Evolutionary conservation across 2,329 filamentous ascomycete genomes (phyloP).

Genomic region (Arthrobotrys musiformis): DNA sequence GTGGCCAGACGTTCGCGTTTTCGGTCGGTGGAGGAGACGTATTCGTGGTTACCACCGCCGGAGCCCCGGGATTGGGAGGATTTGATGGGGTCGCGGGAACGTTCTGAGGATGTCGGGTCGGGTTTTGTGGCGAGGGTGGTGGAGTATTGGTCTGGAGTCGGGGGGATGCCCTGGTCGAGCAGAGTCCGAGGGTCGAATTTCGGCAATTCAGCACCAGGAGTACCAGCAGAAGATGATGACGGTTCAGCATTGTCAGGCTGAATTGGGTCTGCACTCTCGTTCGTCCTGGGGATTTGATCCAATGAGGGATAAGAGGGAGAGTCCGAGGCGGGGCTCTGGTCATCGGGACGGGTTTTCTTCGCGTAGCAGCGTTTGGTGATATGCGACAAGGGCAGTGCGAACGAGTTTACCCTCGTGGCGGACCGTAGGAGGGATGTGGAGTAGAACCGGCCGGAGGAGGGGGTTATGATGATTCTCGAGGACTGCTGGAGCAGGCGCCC

Average conservation of each 20-base stretch:
- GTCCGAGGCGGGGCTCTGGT: neutral
- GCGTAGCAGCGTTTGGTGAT: slow-evolving; percentile 26
- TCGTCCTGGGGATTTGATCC: slow-evolving; percentile 18
- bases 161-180: slow-evolving; percentile 53
- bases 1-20: slow-evolving; percentile 80
- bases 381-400: slow-evolving; percentile 11
- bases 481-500: slow-evolving; percentile 43
- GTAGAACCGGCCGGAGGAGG: slow-evolving; percentile 27
- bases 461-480: neutral
- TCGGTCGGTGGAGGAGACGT: slow-evolving; percentile 89
- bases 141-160: slow-evolving; percentile 52
- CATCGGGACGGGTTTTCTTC: neutral
- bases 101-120: slow-evolving; percentile 45
- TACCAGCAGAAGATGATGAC: too few relatives aligned
- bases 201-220: slow-evolving; percentile 25
- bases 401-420: neutral
- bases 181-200: slow-evolving; percentile 52
- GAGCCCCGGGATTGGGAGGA: slow-evolving; percentile 29
- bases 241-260: neutral
- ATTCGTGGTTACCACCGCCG: slow-evolving; percentile 63
- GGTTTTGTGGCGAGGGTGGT: slow-evolving; percentile 43
- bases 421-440: slow-evolving; percentile 27
- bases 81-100: slow-evolving; percentile 38
- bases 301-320: slow-evolving; percentile 1
- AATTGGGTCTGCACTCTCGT: neutral